A percentile compares a stretch with the other conserved stretches of the same genome.
phyloP scores from a whole-genome alignment of 371 early-diverging fungal genomes.

The Lichtheimia hyalospora region DNA sequence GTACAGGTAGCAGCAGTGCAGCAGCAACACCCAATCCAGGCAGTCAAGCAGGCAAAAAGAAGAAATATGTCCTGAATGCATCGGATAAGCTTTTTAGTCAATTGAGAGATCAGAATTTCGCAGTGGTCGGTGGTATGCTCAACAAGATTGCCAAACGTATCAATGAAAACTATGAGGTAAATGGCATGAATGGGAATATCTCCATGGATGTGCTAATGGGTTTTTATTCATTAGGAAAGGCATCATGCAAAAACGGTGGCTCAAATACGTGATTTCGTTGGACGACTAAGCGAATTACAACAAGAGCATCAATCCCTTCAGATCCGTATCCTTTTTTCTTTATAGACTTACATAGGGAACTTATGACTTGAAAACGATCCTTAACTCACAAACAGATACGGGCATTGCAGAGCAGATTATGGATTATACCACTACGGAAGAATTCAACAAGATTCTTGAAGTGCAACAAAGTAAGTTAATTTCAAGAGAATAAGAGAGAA shows the following conservation, averaged over 20 bases:
- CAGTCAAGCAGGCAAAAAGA: conserved; percentile 56
- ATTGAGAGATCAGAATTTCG: conserved; percentile 87
- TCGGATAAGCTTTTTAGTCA: conserved; percentile 78
- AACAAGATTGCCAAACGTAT: conserved; percentile 83
- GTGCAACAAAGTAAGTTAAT: conserved; percentile 87
- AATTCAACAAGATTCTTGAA: conserved; percentile 80
- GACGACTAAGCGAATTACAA: conserved; percentile 78
- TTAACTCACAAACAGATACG: conserved; percentile 59
- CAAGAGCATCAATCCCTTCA: conserved; percentile 81
- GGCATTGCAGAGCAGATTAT: conserved; percentile 83
- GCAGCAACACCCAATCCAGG: conserved; percentile 13
- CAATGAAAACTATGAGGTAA: conserved; percentile 81
- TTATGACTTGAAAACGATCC: neutral
- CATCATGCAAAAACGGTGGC: conserved; percentile 88
- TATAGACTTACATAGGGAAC: neutral
- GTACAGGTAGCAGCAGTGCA: neutral
- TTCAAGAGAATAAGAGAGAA: neutral
- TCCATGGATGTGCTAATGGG: no score
- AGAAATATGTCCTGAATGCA: conserved; percentile 79
- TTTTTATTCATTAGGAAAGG: conserved; percentile 48
- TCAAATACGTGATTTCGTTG: conserved; percentile 89
- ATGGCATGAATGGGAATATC: neutral
- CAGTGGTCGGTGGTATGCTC: conserved; percentile 80
- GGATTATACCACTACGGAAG: conserved; percentile 73
- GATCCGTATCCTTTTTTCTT: conserved; percentile 53